These are phyloP conservation scores for Hymenoscyphus fructigenus DNA, from an alignment of 2,329 filamentous ascomycete genomes.

Conservation along the genomic window DNA sequence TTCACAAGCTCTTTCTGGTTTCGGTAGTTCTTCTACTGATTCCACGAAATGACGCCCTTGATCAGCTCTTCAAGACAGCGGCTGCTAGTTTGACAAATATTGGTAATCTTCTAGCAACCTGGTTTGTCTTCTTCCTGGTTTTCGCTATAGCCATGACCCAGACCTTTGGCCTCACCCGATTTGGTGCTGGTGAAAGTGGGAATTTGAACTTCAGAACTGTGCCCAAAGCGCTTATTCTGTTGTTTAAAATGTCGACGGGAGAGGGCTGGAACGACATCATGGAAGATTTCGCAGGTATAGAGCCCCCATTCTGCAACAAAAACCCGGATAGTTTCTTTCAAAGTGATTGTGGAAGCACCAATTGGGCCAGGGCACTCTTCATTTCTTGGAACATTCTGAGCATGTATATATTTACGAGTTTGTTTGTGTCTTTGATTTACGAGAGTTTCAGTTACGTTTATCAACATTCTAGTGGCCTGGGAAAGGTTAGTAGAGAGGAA, in stretches of 20 bases:
- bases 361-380: conserved; percentile 87
- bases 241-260: conserved; percentile 90
- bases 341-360: conserved; percentile 88
- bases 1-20: conserved; percentile 94
- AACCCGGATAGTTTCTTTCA: conserved; percentile 67
- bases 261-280: conserved; percentile 97
- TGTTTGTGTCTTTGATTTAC: conserved; percentile 98
- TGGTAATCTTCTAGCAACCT: conserved; percentile 88
- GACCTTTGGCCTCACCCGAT: conserved; percentile 90
- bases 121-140: conserved; percentile 94
- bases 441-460: conserved; percentile 99
- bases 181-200: conserved; percentile 67
- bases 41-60: conserved; percentile 91
- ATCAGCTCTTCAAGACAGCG: conserved; percentile 98
- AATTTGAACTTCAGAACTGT: conserved; percentile 94
- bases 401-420: conserved; percentile 99
- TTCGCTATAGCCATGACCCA: conserved; percentile 97
- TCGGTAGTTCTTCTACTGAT: conserved; percentile 87
- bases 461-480: conserved; percentile 90
- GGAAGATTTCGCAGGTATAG: conserved; percentile 87
- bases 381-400: conserved; percentile 98
- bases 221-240: conserved; percentile 86
- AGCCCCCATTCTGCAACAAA: conserved; percentile 77
- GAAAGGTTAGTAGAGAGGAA: conserved; percentile 86
- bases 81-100: conserved; percentile 91